A percentile compares a stretch with the other conserved stretches of the same genome.
phyloP scores from a whole-genome alignment of 768 basidiomycete genomes.

The Boletus vermiculosoides region DNA sequence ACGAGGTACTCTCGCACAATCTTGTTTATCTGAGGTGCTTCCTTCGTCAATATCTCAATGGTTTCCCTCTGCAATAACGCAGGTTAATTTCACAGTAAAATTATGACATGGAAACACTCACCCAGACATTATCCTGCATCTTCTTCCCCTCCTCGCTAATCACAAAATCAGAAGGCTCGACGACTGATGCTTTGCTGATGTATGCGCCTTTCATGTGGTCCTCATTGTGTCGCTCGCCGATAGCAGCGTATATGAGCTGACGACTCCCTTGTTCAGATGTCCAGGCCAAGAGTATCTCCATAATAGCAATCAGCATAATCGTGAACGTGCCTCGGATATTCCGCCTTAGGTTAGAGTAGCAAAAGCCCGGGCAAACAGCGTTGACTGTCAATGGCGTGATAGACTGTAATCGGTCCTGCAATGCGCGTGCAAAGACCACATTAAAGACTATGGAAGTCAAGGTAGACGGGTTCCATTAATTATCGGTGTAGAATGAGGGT shows the following conservation, averaged over 20 bases:
- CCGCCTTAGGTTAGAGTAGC: constrained; percentile 27
- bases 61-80: constrained; percentile 15
- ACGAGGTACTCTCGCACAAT: constrained; percentile 16
- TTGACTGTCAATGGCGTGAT: constrained; percentile 24
- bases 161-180: constrained; percentile 35
- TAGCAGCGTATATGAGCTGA: constrained; percentile 33
- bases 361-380: constrained; percentile 32
- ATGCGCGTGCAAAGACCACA: constrained; percentile 30
- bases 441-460: constrained; percentile 28
- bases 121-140: constrained; percentile 36
- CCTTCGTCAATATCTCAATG: constrained; percentile 17
- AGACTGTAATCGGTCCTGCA: constrained; percentile 24
- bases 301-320: neutral
- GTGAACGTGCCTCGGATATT: neutral
- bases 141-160: constrained; percentile 29
- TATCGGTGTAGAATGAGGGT: neutral
- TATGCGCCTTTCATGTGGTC: constrained; percentile 24
- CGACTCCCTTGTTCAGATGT: constrained; percentile 36
- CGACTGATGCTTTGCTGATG: constrained; percentile 11
- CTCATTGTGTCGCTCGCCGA: constrained; percentile 24
- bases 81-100: neutral
- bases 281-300: constrained; percentile 15
- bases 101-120: constrained; percentile 20
- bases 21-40: constrained; percentile 10
- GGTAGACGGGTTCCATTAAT: neutral